Percentiles rank a stretch among this genome's conserved stretches.
Conservation (phyloP, 371 early-diverging fungal genomes). For the Apophysomyces variabilis region DNA sequence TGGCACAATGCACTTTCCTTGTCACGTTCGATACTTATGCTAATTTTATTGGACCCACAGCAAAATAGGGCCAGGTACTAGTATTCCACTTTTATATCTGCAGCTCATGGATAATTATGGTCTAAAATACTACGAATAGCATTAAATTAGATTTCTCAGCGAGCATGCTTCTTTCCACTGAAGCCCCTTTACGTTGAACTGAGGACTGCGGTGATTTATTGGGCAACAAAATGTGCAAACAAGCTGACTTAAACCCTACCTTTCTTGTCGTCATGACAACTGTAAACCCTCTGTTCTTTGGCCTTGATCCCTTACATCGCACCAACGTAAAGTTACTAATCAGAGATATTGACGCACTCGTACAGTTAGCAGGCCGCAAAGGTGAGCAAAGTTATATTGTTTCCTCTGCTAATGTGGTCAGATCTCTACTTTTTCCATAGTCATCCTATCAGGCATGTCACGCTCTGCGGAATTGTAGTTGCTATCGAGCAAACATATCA, state of each 20-base stretch:
- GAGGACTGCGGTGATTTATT: too few relatives aligned
- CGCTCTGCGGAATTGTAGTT: slow-evolving; percentile 20
- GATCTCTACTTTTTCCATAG: slow-evolving; percentile 7
- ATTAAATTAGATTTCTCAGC: too few relatives aligned
- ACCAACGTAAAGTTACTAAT: background rate
- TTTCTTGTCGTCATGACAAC: background rate
- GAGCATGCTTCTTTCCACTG: too few relatives aligned
- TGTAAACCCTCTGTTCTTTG: background rate
- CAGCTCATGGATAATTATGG: too few relatives aligned
- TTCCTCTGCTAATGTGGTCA: background rate
- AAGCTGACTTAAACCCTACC: background rate
- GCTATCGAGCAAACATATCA: slow-evolving; percentile 8
- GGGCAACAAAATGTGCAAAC: background rate
- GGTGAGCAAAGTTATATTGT: background rate
- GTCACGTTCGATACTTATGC: too few relatives aligned
- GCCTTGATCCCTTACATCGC: background rate
- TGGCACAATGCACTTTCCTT: too few relatives aligned
- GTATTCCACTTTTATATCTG: too few relatives aligned
- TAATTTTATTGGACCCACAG: too few relatives aligned
- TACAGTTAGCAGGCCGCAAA: background rate
- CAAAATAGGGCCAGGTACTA: too few relatives aligned
- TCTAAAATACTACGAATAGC: too few relatives aligned
- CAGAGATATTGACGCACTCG: background rate
- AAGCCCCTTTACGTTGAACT: too few relatives aligned
- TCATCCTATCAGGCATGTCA: slow-evolving; percentile 14